Conservation (phyloP, 495 filamentous ascomycete species). For the Penicillium daleae region DNA sequence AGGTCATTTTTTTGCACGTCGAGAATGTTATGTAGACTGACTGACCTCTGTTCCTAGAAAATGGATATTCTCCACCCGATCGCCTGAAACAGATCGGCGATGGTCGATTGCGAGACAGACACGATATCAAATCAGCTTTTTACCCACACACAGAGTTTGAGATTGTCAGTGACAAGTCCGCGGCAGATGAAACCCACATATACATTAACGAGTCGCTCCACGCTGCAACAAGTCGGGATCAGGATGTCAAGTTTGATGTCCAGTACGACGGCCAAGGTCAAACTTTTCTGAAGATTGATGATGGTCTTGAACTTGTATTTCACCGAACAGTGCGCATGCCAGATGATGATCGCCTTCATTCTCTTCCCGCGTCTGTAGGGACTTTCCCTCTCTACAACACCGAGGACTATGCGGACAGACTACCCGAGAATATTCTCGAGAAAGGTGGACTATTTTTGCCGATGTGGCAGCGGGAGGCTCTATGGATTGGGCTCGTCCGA, state of each 20-base stretch:
- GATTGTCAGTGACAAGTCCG: background rate
- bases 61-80: background rate
- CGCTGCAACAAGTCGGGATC: background rate
- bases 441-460: constrained; percentile 2
- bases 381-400: background rate
- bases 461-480: constrained; percentile 1
- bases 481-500: background rate
- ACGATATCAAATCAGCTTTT: background rate
- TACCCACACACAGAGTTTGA: background rate
- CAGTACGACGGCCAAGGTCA: background rate
- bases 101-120: background rate
- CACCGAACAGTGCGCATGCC: constrained; percentile 3
- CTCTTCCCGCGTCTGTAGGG: background rate
- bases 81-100: background rate
- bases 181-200: background rate
- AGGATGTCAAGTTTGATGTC: background rate
- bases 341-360: constrained; percentile 1
- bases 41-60: background rate
- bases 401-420: background rate
- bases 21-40: background rate
- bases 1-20: background rate
- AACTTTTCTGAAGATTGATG: background rate
- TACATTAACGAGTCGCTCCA: background rate
- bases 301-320: background rate
- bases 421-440: background rate